Percentiles rank a stretch among this genome's conserved stretches.
Conservation (phyloP, 768 basidiomycete genomes). For the Kondoa malvinella region DNA sequence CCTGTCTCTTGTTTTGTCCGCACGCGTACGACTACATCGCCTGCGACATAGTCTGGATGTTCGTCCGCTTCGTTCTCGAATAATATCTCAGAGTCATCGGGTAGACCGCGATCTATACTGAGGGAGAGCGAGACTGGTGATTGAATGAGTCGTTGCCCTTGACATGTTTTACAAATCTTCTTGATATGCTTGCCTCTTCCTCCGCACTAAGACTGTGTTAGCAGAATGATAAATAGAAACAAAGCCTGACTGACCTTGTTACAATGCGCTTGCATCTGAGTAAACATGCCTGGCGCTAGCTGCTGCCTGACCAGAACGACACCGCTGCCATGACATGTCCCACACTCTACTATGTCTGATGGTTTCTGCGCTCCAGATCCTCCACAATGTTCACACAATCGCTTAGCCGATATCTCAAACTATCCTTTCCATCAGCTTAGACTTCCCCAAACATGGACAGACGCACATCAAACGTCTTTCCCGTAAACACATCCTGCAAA, state of each 20-base stretch:
- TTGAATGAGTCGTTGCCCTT: slow-evolving; percentile 36
- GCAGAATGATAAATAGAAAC: not conserved
- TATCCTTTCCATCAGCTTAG: slow-evolving; percentile 28
- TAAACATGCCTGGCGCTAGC: slow-evolving; percentile 37
- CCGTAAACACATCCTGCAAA: slow-evolving; percentile 47
- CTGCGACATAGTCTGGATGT: slow-evolving; percentile 85
- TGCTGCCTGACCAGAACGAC: slow-evolving; percentile 75
- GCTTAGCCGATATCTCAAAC: slow-evolving; percentile 82
- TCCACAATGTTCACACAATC: slow-evolving; percentile 92
- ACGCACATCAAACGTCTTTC: slow-evolving; percentile 62
- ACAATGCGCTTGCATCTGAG: slow-evolving; percentile 34
- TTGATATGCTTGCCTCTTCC: slow-evolving; percentile 68
- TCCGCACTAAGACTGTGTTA: slow-evolving; percentile 39
- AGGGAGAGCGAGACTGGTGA: slow-evolving; percentile 59
- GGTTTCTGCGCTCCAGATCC: slow-evolving; percentile 87
- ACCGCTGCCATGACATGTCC: slow-evolving; percentile 66
- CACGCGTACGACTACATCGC: slow-evolving; percentile 76
- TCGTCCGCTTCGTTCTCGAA: slow-evolving; percentile 97
- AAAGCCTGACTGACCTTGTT: not conserved
- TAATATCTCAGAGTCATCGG: slow-evolving; percentile 79
- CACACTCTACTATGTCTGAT: slow-evolving; percentile 41
- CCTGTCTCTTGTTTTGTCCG: slow-evolving; percentile 60
- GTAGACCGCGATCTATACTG: slow-evolving; percentile 70
- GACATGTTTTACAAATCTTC: slow-evolving; percentile 63
- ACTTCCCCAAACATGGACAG: not conserved